Conservation (phyloP, 2,329 filamentous ascomycete species). For the Colletotrichum cereale region DNA sequence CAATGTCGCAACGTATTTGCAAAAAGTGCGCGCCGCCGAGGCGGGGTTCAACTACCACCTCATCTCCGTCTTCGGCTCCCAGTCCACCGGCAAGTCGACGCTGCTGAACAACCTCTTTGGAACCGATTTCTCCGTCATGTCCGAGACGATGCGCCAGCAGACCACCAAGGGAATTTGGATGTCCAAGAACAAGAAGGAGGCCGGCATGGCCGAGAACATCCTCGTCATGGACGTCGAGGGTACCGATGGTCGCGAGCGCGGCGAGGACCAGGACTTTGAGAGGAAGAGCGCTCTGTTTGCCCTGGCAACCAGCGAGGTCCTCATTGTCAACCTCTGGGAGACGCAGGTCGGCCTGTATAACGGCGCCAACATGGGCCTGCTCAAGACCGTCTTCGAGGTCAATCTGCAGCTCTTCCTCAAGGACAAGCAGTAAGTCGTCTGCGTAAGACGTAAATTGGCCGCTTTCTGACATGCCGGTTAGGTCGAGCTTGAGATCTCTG, state of each 20-base stretch:
- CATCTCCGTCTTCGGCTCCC: constrained; percentile 98
- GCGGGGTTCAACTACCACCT: constrained; percentile 99
- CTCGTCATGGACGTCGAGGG: constrained; percentile 99
- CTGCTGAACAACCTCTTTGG: constrained; percentile 96
- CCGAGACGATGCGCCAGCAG: constrained; percentile 91
- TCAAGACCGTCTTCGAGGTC: constrained; percentile 99
- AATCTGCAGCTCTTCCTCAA: constrained; percentile 97
- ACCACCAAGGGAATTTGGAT: constrained; percentile 99
- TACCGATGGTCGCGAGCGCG: constrained; percentile 94
- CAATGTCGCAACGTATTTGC: constrained; percentile 85
- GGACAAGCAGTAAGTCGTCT: constrained; percentile 81
- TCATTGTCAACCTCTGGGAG: constrained; percentile 99
- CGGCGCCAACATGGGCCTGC: constrained; percentile 96
- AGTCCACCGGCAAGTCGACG: constrained; percentile 98
- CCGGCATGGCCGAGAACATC: constrained; percentile 93
- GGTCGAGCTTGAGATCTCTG: constrained; percentile 87
- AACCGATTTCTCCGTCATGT: constrained; percentile 98
- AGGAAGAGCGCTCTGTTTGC: constrained; percentile 98
- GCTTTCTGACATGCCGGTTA: constrained; percentile 51
- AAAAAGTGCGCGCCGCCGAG: constrained; percentile 81
- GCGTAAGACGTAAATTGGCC: not conserved
- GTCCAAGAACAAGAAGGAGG: constrained; percentile 89
- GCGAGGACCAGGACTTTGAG: constrained; percentile 99
- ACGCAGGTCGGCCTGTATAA: constrained; percentile 98
- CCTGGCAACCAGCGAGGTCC: constrained; percentile 94